Evolutionary conservation across 805 yeast species (phyloP), one percentile per base, ranked within the genome.

Genomic region (Monosporozyma siamensis): DNA sequence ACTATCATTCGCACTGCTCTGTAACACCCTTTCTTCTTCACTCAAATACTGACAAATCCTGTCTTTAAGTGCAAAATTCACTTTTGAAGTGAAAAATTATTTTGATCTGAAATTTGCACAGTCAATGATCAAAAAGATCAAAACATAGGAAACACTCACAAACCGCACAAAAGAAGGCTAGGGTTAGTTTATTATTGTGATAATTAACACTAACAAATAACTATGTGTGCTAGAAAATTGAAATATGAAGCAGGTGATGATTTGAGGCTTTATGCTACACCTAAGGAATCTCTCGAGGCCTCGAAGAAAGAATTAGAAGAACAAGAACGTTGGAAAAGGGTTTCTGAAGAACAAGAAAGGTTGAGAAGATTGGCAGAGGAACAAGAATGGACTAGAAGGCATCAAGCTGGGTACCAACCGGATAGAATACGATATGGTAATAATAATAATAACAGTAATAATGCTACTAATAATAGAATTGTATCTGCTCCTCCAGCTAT

Each of bases 161-260:
- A n/a, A n/a, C n/a, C n/a, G n/a, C n/a, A n/a, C n/a, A n/a, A n/a
- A n/a, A n/a, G n/a, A n/a, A n/a, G n/a, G n/a, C n/a, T n/a, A n/a
- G n/a, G n/a, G n/a, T n/a, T n/a, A n/a, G n/a, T n/a, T n/a, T n/a
- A n/a, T n/a, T n/a, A n/a, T n/a, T n/a, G n/a, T n/a, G n/a, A n/a
- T n/a, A n/a, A n/a, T n/a, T n/a, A n/a, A n/a, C n/a, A n/a, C n/a
- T n/a, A 10, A 27, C 14, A 15, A 6, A 31, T 9, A 14, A 31
- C 15, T 12, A 61, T 63, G 65, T 49, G 60, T 40, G 50, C 59
- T 14, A 57, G 50, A 44, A 59, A 59, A 42, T 44, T 63, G 11
- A 54, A 55, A 26, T 63, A 63, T 40, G 55, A 62, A 4, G 60
- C 58, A 5, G 66, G 67, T 3, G 67, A 63, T 47, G 63, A 60